A percentile compares a stretch with the other conserved stretches of the same genome.
Evolutionary conservation across 768 basidiomycete species (phyloP).

Genomic region (Hypholoma fasciculare): DNA sequence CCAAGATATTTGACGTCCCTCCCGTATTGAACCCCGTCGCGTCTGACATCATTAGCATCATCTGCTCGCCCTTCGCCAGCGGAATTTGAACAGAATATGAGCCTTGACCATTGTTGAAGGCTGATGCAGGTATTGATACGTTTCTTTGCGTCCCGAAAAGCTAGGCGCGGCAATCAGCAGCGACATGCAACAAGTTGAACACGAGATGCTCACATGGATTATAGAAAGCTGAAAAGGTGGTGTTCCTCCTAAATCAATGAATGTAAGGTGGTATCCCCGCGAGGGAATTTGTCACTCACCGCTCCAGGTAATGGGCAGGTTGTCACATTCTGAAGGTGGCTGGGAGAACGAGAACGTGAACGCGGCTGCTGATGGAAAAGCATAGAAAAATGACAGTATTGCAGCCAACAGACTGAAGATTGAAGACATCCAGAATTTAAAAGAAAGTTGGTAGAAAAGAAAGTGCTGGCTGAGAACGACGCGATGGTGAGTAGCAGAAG

Average conservation of each 20-base stretch:
- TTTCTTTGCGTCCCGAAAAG: slow-evolving; percentile 54
- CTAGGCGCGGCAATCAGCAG: slow-evolving; percentile 29
- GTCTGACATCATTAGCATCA: slow-evolving; percentile 72
- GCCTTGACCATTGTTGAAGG: slow-evolving; percentile 55
- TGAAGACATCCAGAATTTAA: slow-evolving; percentile 17
- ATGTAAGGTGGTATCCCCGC: slow-evolving; percentile 1
- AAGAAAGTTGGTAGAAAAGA: slow-evolving; percentile 8
- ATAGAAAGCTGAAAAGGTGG: slow-evolving; percentile 54
- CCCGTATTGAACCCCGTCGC: slow-evolving; percentile 68
- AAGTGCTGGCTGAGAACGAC: slow-evolving; percentile 4
- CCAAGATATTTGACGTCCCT: slow-evolving; percentile 51
- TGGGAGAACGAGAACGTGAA: slow-evolving; percentile 45
- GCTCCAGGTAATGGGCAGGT: slow-evolving; percentile 60
- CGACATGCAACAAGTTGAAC: slow-evolving; percentile 25
- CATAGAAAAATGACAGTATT: slow-evolving; percentile 20
- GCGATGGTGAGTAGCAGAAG: background rate
- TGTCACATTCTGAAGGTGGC: slow-evolving; percentile 58
- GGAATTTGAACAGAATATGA: slow-evolving; percentile 50
- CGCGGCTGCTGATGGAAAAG: slow-evolving; percentile 29
- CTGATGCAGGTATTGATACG: slow-evolving; percentile 52
- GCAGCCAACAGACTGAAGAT: slow-evolving; percentile 18
- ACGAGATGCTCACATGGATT: slow-evolving; percentile 35
- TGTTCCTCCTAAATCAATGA: slow-evolving; percentile 49
- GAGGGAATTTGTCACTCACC: slow-evolving; percentile 39
- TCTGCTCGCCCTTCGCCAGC: slow-evolving; percentile 34